Percentiles rank a stretch among this genome's conserved stretches.
Evolutionary conservation across 331 rosid genomes (phyloP).

Genomic region (Acacia concinna): DNA sequence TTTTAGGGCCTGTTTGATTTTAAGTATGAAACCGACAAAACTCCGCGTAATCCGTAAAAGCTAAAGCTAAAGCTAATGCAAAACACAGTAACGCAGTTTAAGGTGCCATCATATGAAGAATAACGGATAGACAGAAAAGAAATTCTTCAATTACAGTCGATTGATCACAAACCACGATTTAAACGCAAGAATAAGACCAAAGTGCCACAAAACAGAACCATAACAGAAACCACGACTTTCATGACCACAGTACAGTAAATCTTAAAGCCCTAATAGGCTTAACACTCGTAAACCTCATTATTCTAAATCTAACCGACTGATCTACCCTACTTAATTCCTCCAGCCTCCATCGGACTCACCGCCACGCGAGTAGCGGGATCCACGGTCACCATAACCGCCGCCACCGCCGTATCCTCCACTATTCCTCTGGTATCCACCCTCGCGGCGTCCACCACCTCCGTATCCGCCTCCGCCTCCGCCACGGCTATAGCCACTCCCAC

Average conservation of each 20-base stretch:
- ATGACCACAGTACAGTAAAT: neutral
- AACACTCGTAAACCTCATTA: neutral
- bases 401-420: conserved; percentile 50
- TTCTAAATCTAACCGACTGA: neutral
- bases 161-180: neutral
- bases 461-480: conserved; percentile 39
- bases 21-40: neutral
- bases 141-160: neutral
- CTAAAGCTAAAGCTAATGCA: too few species aligned
- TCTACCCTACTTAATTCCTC: conserved; percentile 46
- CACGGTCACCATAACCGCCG: conserved; percentile 50
- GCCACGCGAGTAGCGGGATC: conserved; percentile 44
- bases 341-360: conserved; percentile 69
- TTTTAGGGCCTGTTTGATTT: too few species aligned
- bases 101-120: neutral
- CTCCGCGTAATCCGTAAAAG: too few species aligned
- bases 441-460: conserved; percentile 37
- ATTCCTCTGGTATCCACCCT: conserved; percentile 16
- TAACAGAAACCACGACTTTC: conserved; percentile 10
- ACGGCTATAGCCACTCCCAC: conserved; percentile 35
- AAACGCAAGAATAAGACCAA: conserved; percentile 44
- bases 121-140: too few species aligned
- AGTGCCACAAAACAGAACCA: conserved; percentile 9
- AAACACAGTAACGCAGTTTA: too few species aligned
- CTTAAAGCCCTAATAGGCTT: neutral